Conservation (phyloP, 2,329 filamentous ascomycete species). For the Sclerotinia subarctica region DNA sequence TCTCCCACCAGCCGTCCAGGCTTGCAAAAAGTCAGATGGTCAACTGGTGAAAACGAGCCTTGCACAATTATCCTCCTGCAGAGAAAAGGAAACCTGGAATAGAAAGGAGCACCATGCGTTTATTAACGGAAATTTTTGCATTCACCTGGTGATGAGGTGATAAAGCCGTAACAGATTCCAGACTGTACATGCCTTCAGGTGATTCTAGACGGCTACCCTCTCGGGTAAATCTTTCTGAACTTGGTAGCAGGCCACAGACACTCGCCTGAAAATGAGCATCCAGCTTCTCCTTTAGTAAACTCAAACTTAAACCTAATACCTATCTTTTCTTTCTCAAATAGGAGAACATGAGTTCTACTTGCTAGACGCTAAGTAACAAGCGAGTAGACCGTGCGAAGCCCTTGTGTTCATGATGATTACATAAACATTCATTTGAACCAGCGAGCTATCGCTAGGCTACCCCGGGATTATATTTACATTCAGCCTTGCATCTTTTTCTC, state of each 20-base stretch:
- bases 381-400: neutral
- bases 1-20: no score
- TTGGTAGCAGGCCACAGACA: neutral
- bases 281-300: neutral
- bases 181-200: no score
- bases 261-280: no score
- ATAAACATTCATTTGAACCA: neutral
- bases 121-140: neutral
- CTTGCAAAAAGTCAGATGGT: neutral
- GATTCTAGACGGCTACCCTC: neutral
- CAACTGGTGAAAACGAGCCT: neutral
- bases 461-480: constrained; percentile 1
- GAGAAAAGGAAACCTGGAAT: neutral
- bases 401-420: neutral
- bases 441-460: neutral
- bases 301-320: neutral
- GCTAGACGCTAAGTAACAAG: neutral
- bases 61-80: neutral
- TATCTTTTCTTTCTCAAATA: neutral
- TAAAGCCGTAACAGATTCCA: no score
- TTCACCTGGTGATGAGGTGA: neutral
- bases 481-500: constrained; percentile 15
- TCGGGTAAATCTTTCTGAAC: neutral
- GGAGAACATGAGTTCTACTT: neutral
- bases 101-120: no score